Evolutionary conservation across 192 early-diverging fungal species (phyloP).

Genomic region (Geranomyces variabilis): DNA sequence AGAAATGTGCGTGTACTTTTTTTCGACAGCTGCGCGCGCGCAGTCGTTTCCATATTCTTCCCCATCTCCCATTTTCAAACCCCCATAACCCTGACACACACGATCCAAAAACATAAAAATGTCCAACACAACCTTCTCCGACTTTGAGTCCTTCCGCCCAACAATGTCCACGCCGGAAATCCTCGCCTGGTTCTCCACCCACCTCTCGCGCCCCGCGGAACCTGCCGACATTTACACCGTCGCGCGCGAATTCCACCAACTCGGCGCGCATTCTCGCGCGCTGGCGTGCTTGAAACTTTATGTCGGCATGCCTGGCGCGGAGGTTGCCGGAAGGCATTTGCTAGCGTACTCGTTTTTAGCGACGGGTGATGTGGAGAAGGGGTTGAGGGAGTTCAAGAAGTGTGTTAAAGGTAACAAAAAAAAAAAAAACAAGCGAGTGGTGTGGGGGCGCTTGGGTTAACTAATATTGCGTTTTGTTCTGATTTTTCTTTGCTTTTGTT

Average conservation of each 20-base stretch:
- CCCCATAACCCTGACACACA: too few species aligned
- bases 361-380: constrained; percentile 54
- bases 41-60: too few species aligned
- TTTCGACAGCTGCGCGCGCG: too few species aligned
- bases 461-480: not conserved
- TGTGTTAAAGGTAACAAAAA: constrained; percentile 53
- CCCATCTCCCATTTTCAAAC: too few species aligned
- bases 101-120: too few species aligned
- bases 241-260: constrained; percentile 65
- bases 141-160: constrained; percentile 21
- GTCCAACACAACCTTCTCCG: not conserved
- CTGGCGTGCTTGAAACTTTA: constrained; percentile 62
- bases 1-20: too few species aligned
- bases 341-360: constrained; percentile 64
- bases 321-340: constrained; percentile 55
- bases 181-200: constrained; percentile 54
- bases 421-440: not conserved
- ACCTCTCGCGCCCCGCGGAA: constrained; percentile 53
- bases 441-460: too few species aligned
- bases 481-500: not conserved
- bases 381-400: constrained; percentile 62
- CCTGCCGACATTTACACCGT: constrained; percentile 59
- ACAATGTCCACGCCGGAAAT: constrained; percentile 55
- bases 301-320: constrained; percentile 54
- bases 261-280: constrained; percentile 59